Evolutionary conservation across 305 asterid genomes (phyloP).

Genomic region (Solanum chacoense): DNA sequence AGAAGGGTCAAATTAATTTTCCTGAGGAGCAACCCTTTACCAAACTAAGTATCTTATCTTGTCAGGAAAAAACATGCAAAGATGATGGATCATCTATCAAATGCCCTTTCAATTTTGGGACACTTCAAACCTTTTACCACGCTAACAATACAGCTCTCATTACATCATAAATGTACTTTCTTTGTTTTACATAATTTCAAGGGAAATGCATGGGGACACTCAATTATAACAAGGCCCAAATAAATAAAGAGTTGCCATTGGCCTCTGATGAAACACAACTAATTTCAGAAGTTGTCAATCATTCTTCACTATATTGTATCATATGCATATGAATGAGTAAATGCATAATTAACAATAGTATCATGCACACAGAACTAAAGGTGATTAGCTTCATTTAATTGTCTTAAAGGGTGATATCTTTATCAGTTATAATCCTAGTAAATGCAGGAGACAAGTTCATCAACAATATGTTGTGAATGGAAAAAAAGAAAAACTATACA

Average conservation of each 20-base stretch:
- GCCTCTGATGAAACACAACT: neutral
- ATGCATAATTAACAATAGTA: neutral
- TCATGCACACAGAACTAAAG: neutral
- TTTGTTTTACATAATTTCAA: neutral
- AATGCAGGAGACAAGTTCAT: neutral
- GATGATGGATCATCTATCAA: neutral
- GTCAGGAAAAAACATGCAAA: neutral
- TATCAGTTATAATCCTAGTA: neutral
- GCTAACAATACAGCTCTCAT: neutral
- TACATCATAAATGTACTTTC: neutral
- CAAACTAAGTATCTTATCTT: neutral
- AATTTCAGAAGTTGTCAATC: neutral
- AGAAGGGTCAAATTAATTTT: neutral
- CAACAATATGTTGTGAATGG: neutral
- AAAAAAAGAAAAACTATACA: neutral
- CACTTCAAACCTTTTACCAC: conserved; percentile 31
- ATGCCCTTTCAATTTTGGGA: conserved; percentile 14
- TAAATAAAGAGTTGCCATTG: neutral
- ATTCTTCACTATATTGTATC: neutral
- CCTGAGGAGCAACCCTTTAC: neutral
- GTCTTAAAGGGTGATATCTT: neutral
- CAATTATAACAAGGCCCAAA: neutral
- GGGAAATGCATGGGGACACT: neutral
- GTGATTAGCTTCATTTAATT: neutral
- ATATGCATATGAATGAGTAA: neutral